Percentiles rank a stretch among this genome's conserved stretches.
These are phyloP conservation scores for Coniferiporia sulphurascens DNA, from an alignment of 1,284 basidiomycete genomes.

Conservation along the genomic window DNA sequence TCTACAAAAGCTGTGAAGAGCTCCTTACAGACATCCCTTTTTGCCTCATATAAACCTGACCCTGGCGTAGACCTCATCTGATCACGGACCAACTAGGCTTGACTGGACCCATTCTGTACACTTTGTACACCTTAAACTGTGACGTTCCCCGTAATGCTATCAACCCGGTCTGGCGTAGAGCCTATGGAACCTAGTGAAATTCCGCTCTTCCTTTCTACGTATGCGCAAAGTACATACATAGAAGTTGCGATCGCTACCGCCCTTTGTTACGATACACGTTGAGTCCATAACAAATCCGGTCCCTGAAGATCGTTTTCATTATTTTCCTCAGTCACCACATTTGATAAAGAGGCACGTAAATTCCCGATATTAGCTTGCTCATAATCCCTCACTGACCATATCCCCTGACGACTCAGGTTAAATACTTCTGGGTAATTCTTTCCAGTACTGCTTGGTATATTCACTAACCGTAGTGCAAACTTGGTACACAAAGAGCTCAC, in stretches of 20 bases:
- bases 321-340: background rate
- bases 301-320: background rate
- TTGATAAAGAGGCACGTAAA: background rate
- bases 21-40: no score
- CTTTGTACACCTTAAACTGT: background rate
- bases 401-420: background rate
- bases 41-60: no score
- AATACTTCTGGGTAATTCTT: background rate
- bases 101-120: no score
- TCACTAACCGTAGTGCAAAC: no score
- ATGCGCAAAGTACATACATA: background rate
- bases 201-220: background rate
- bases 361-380: background rate
- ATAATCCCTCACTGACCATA: no score
- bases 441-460: background rate
- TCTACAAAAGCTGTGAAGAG: no score
- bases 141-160: conserved; percentile 34
- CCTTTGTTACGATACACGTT: conserved; percentile 5
- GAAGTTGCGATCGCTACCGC: background rate
- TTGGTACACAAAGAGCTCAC: background rate
- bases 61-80: no score
- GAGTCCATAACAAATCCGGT: background rate
- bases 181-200: background rate
- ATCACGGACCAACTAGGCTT: no score
- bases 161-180: background rate